These are phyloP conservation scores for Pichia sp. DNA, from an alignment of 1,139 yeast genomes.

Conservation along the genomic window DNA sequence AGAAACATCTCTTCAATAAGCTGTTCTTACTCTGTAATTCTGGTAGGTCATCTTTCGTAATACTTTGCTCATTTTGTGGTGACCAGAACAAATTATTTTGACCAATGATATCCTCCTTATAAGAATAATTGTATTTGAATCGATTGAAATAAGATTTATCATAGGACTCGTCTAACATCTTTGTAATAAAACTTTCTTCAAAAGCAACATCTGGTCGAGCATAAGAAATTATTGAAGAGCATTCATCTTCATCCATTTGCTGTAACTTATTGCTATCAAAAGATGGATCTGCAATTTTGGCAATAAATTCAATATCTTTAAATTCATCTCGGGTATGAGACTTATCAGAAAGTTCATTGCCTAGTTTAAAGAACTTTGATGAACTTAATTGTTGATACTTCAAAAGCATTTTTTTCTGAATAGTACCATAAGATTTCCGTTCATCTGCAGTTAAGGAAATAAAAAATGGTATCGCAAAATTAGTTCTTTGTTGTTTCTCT, in stretches of 20 bases:
- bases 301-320: constrained; percentile 22
- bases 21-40: constrained; percentile 27
- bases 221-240: constrained; percentile 42
- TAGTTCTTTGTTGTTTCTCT: constrained; percentile 25
- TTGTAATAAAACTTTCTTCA: constrained; percentile 45
- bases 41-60: constrained; percentile 27
- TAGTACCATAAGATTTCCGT: constrained; percentile 43
- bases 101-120: not conserved
- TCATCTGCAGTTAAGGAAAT: constrained; percentile 44
- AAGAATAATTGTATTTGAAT: not conserved
- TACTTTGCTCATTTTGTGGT: constrained; percentile 32
- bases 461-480: constrained; percentile 72
- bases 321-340: constrained; percentile 34
- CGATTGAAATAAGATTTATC: constrained; percentile 6
- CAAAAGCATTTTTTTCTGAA: constrained; percentile 49
- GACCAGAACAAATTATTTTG: constrained; percentile 28
- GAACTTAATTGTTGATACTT: constrained; percentile 36
- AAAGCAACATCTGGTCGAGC: constrained; percentile 48
- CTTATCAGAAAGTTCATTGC: constrained; percentile 11
- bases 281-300: constrained; percentile 8
- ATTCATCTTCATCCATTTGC: constrained; percentile 27
- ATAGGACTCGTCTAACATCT: constrained; percentile 29
- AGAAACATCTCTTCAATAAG: constrained; percentile 24
- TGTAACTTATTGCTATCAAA: not conserved
- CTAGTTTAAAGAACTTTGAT: constrained; percentile 23